These are phyloP conservation scores for Coleophoma cylindrospora DNA, from an alignment of 2,329 filamentous ascomycete species.

Conservation along the genomic window DNA sequence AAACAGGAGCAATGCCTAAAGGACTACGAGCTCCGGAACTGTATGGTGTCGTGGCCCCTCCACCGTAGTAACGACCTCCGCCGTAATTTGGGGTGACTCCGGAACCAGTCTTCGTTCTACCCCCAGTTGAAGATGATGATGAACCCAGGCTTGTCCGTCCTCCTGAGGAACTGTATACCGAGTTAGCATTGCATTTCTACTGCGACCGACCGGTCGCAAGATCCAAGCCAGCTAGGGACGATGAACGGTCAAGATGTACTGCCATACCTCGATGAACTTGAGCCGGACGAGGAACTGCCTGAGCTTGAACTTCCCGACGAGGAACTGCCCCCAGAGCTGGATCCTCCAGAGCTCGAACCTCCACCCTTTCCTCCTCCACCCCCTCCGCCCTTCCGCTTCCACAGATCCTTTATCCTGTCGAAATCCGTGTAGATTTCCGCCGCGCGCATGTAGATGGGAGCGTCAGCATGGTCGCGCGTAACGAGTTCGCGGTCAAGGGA, in stretches of 20 bases:
- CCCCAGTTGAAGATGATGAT: constrained; percentile 33
- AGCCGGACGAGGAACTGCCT: constrained; percentile 12
- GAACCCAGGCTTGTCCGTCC: constrained; percentile 23
- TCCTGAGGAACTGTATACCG: constrained; percentile 2
- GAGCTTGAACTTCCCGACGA: constrained; percentile 10
- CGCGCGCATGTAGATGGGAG: background rate
- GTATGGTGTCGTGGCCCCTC: constrained; percentile 60
- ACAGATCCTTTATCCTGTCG: background rate
- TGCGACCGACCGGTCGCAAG: constrained; percentile 2
- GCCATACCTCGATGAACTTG: constrained; percentile 18
- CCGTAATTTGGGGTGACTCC: constrained; percentile 54
- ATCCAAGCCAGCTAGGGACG: background rate
- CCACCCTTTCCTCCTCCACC: constrained; percentile 5
- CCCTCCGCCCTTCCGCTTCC: constrained; percentile 27
- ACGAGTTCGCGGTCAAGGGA: background rate
- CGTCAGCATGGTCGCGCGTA: background rate
- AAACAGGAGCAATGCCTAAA: constrained; percentile 45
- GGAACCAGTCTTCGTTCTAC: constrained; percentile 50
- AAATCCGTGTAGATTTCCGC: background rate
- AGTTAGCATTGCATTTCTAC: background rate
- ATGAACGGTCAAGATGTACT: constrained; percentile 2
- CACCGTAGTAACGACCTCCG: constrained; percentile 61
- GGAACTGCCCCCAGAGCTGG: constrained; percentile 7
- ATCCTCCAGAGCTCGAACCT: constrained; percentile 35
- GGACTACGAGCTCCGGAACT: constrained; percentile 42